Base-by-base conservation (phyloP, 108 stramenopile species). In the Skeletonema grethae region DNA sequence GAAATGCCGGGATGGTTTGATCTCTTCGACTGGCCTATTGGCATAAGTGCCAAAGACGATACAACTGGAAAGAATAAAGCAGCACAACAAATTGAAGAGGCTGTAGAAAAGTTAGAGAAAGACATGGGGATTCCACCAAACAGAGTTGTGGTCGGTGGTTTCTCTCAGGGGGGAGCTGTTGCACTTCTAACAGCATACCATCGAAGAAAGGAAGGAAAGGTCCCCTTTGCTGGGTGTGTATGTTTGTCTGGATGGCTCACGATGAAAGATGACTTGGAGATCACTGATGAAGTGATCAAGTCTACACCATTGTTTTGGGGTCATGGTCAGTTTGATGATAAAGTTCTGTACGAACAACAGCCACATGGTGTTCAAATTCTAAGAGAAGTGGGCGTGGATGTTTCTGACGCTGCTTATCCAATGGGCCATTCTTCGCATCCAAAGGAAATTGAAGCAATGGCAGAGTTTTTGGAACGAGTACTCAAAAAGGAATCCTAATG, bases 1-100 rank as follows among this genome's bases (percentile, higher is more conserved):
- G n/a, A 63, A 10, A 95, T 95, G 94, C 90, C 94, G 0, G 91
- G 91, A 2, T 95, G 94, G 94, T 95, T 95, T 64, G 94, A 95
- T 83, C 59, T 93, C 25, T 90, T 77, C 45, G 91, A 95, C 68
- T 95, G 94, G 94, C 94, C 94, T 5, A 93, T 95, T 24, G 89
- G 67, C 11, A 82, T 93, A 3, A 81, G 79, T 18, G 75, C 84
- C 22, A 77, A 74, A 65, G 89, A 94, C 71, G 90, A 94, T 62
- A 67, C 38, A 25, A 79, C 69, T 12, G 89, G 95, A 16, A 61
- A 78, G 67, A 16, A 71, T 31, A 48, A 46, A 48, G 82, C 75
- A 25, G 87, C 88, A 11, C 57, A 55, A 39, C 79, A 83, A 25
- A 77, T 90, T 29, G 71, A 89, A 67, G 13, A 77, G 55, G 72